These are phyloP conservation scores for Ilyonectria robusta DNA, from an alignment of 2,329 filamentous ascomycete species.

Conservation along the genomic window DNA sequence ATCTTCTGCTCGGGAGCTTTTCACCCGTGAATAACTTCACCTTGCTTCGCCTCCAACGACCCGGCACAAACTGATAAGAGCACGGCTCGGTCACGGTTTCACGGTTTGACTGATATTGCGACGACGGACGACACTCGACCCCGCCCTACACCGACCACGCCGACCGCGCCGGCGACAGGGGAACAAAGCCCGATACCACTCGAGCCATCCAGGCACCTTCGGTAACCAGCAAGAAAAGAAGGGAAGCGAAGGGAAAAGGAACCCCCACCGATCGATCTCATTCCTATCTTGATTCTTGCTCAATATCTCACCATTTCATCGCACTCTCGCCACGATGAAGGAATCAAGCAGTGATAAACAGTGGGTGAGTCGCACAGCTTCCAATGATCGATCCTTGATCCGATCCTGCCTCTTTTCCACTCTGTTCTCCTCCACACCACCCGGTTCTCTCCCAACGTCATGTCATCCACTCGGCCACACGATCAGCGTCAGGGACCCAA, in stretches of 20 bases:
- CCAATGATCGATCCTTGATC: slow-evolving; percentile 23
- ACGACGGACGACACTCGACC: not conserved
- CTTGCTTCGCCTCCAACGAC: not conserved
- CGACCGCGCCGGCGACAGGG: not conserved
- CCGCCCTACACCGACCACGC: not conserved
- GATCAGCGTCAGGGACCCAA: slow-evolving; percentile 37
- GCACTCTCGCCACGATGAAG: slow-evolving; percentile 34
- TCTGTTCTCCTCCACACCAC: slow-evolving; percentile 25
- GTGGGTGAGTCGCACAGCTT: slow-evolving; percentile 58
- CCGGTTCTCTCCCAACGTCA: slow-evolving; percentile 42
- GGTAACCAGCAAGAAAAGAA: not conserved
- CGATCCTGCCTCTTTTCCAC: slow-evolving; percentile 30
- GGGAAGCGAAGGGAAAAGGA: not conserved
- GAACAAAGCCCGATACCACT: not conserved
- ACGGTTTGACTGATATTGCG: not conserved
- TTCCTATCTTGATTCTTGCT: slow-evolving; percentile 9
- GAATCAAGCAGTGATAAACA: slow-evolving; percentile 59
- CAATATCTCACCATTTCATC: slow-evolving; percentile 5
- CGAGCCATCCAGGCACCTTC: not conserved
- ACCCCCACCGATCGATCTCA: slow-evolving; percentile 9
- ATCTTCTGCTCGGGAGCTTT: not conserved
- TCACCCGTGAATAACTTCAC: not conserved
- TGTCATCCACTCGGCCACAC: slow-evolving; percentile 27
- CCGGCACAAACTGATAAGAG: not conserved
- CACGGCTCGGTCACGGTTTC: not conserved